A percentile compares a stretch with the other conserved stretches of the same genome.
Conservation (phyloP, 257 asterid genomes). For the Primulina huaijiensis region DNA sequence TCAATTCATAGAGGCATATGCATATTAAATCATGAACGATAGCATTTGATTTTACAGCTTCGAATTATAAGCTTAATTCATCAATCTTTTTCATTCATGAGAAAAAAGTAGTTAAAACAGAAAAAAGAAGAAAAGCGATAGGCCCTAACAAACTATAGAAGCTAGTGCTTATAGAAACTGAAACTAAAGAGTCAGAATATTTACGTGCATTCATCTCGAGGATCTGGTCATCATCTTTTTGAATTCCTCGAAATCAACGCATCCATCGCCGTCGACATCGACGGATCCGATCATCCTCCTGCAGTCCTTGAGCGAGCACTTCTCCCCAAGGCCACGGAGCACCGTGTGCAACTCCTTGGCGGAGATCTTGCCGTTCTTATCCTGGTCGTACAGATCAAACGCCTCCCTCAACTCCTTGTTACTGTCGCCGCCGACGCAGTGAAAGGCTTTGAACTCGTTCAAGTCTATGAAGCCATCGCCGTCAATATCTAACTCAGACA, state of each 20-base stretch:
- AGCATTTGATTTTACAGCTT: no score
- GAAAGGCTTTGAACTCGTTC: slow-evolving; percentile 68
- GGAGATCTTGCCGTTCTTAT: slow-evolving; percentile 78
- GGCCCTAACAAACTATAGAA: not conserved
- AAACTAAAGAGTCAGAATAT: not conserved
- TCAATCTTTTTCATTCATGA: not conserved
- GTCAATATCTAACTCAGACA: slow-evolving; percentile 76
- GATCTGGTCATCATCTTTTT: slow-evolving; percentile 68
- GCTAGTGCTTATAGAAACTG: not conserved
- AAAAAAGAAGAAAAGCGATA: not conserved
- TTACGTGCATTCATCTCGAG: not conserved
- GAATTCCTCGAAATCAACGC: slow-evolving; percentile 83
- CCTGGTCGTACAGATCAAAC: slow-evolving; percentile 70
- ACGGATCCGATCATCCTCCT: slow-evolving; percentile 67
- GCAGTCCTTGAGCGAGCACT: slow-evolving; percentile 72
- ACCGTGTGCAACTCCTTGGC: slow-evolving; percentile 65
- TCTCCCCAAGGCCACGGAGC: slow-evolving; percentile 63
- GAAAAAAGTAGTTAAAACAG: no score
- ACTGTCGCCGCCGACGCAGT: slow-evolving; percentile 29
- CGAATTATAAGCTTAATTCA: not conserved
- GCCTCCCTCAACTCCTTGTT: slow-evolving; percentile 74
- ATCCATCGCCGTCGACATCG: slow-evolving; percentile 88
- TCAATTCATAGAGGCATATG: no score
- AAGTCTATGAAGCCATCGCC: slow-evolving; percentile 88
- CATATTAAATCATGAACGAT: no score